phyloP scores from a whole-genome alignment of 1,284 basidiomycete species.

The Hymenochaete sp. region DNA sequence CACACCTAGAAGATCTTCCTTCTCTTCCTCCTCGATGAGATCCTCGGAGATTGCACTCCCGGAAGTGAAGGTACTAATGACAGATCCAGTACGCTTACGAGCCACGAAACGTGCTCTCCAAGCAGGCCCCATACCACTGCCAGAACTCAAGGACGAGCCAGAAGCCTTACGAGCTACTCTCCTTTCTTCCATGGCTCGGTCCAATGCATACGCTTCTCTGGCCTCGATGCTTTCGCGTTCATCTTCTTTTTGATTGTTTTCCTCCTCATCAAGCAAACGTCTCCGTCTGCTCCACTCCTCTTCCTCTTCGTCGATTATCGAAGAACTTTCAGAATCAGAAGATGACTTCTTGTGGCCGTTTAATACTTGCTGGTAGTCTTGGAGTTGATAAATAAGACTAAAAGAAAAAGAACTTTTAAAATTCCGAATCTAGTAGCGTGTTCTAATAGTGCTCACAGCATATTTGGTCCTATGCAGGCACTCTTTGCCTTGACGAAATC shows the following conservation, averaged over 20 bases:
- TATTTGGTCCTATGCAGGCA: slow-evolving; percentile 87
- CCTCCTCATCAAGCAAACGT: slow-evolving; percentile 54
- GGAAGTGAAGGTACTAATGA: slow-evolving; percentile 56
- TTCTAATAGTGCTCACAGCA: slow-evolving; percentile 62
- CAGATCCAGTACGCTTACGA: slow-evolving; percentile 63
- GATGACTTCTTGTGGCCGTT: slow-evolving; percentile 43
- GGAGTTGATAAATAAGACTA: slow-evolving; percentile 92
- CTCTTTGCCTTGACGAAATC: slow-evolving; percentile 85
- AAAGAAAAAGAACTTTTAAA: slow-evolving; percentile 17
- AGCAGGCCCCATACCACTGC: slow-evolving; percentile 54
- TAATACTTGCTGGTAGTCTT: slow-evolving; percentile 86
- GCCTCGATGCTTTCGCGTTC: slow-evolving; percentile 49
- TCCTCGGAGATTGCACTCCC: slow-evolving; percentile 69
- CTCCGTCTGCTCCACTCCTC: slow-evolving; percentile 79
- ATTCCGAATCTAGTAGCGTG: slow-evolving; percentile 14
- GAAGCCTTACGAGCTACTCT: slow-evolving; percentile 64
- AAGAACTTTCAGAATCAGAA: slow-evolving; percentile 43
- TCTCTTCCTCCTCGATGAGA: slow-evolving; percentile 73
- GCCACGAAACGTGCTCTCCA: slow-evolving; percentile 54
- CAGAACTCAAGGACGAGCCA: slow-evolving; percentile 52
- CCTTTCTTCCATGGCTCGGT: slow-evolving; percentile 77
- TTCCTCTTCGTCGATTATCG: slow-evolving; percentile 53
- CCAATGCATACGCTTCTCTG: slow-evolving; percentile 65
- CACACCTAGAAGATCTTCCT: slow-evolving; percentile 58
- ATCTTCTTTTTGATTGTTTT: slow-evolving; percentile 35